Evolutionary conservation across 257 asterid species (phyloP).

Genomic region (Handroanthus guayacan): DNA sequence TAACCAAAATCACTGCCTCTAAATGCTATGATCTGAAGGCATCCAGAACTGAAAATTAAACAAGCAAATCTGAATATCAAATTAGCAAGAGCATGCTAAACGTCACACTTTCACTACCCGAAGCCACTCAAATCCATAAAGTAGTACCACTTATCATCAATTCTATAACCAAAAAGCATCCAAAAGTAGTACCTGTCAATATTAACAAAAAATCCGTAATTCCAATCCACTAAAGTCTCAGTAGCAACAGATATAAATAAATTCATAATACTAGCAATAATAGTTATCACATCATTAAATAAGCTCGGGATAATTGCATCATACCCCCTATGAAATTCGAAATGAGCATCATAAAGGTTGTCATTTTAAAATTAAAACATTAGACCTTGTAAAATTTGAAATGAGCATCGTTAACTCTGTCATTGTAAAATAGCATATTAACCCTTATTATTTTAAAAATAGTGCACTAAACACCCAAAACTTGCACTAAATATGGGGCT

Average conservation of each 20-base stretch:
- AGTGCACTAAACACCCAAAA: no score
- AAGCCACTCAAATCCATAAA: not conserved
- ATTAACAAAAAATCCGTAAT: not conserved
- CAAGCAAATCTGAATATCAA: not conserved
- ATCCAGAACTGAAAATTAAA: not conserved
- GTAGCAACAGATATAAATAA: not conserved
- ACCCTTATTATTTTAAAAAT: no score
- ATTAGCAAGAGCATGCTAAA: constrained; percentile 18
- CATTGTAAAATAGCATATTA: no score
- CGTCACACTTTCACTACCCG: not conserved
- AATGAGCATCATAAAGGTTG: no score
- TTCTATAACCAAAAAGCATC: no score
- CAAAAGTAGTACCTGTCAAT: not conserved
- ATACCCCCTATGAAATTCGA: no score
- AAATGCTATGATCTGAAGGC: not conserved
- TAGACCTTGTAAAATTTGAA: no score
- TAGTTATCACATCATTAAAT: not conserved
- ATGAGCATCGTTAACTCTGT: no score
- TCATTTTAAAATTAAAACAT: no score
- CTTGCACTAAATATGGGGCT: no score
- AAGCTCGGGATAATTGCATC: not conserved
- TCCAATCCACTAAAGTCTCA: not conserved
- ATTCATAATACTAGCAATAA: not conserved
- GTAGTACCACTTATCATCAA: no score
- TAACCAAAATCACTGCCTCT: not conserved